Conservation (phyloP, 129 eudicot species). For the Flaveria linearis region DNA sequence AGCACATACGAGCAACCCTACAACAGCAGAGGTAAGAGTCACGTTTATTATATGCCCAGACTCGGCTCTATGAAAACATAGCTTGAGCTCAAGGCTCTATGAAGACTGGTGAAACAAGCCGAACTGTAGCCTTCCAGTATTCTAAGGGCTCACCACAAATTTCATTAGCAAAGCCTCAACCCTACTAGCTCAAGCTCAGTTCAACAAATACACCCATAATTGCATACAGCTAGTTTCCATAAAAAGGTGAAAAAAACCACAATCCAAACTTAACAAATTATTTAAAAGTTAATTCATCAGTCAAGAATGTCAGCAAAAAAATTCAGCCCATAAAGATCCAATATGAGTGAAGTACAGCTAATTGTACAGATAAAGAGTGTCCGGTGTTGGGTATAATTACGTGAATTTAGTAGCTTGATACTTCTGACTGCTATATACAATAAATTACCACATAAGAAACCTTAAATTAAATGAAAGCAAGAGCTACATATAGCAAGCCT, state of each 20-base stretch:
- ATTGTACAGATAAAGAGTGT: conserved; percentile 6
- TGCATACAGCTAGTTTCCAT: not conserved
- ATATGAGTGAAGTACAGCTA: not conserved
- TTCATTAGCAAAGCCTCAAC: conserved; percentile 6
- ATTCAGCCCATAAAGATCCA: conserved; percentile 17
- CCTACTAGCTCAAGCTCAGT: not conserved
- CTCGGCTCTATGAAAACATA: not conserved
- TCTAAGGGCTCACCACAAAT: not conserved
- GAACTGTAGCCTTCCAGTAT: not conserved
- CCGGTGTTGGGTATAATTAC: not conserved
- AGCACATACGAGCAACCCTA: conserved; percentile 2
- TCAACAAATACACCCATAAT: not conserved
- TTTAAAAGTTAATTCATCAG: not conserved
- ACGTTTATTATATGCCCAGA: not conserved
- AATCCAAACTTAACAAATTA: not conserved
- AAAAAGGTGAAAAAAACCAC: not conserved
- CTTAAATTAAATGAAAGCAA: conserved; percentile 14
- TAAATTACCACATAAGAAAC: conserved; percentile 15
- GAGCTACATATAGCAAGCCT: conserved; percentile 25
- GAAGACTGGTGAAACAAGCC: not conserved
- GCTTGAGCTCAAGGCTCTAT: not conserved
- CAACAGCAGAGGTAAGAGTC: conserved; percentile 7
- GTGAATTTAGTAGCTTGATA: conserved; percentile 10
- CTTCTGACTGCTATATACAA: not conserved
- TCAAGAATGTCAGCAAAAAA: not conserved